A percentile compares a stretch with the other conserved stretches of the same genome.
Conservation (phyloP, 345 rosid species). For the Arabidopsis suecica region DNA sequence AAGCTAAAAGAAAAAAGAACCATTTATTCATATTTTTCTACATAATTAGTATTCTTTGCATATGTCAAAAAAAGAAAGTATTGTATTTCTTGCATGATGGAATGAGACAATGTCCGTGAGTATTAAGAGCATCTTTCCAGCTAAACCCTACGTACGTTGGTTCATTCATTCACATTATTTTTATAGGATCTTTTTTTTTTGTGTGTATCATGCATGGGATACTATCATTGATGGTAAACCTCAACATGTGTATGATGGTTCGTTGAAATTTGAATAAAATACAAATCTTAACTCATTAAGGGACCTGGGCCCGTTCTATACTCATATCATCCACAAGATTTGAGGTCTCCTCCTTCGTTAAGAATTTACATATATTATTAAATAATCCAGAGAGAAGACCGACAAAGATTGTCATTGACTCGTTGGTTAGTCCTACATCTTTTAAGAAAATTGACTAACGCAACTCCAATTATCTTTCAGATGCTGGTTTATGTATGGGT, state of each 20-base stretch:
- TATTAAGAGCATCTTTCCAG: slow-evolving; percentile 4
- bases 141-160: slow-evolving; percentile 2
- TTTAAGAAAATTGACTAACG: not conserved
- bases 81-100: not conserved
- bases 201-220: not conserved
- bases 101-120: slow-evolving; percentile 21
- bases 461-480: slow-evolving; percentile 15
- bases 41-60: no score
- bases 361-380: not conserved
- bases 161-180: not conserved
- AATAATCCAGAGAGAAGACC: slow-evolving; percentile 14
- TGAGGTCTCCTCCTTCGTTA: not conserved
- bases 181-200: not conserved
- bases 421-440: not conserved
- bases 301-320: not conserved
- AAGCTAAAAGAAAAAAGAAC: no score
- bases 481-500: slow-evolving; percentile 10
- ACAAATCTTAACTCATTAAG: not conserved
- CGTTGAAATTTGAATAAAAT: not conserved
- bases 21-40: no score
- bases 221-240: not conserved
- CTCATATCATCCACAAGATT: not conserved
- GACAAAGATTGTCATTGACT: slow-evolving; percentile 39
- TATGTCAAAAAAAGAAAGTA: no score
- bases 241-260: not conserved